Percentiles rank a stretch among this genome's conserved stretches.
Conservation (phyloP, 1,284 basidiomycete genomes). For the Fistulinella staudtii region DNA sequence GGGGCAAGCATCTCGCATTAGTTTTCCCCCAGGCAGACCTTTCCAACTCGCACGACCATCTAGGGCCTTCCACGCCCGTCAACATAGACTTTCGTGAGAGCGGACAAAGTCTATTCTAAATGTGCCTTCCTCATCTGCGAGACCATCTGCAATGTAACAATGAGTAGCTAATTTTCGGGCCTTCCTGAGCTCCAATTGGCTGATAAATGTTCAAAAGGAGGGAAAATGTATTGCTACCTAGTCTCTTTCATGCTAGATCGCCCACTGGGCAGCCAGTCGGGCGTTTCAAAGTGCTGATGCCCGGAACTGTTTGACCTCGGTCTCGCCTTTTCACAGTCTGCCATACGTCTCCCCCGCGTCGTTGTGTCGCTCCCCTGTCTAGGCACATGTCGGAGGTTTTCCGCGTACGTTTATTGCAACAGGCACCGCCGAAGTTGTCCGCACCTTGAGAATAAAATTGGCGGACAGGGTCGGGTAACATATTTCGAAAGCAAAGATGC, state of each 20-base stretch:
- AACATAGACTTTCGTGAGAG: constrained; percentile 9
- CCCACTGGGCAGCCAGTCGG: no score
- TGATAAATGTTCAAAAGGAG: no score
- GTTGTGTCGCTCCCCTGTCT: constrained; percentile 1
- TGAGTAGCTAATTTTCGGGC: no score
- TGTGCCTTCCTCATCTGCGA: constrained; percentile 17
- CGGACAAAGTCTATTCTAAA: constrained; percentile 7
- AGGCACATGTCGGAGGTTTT: constrained; percentile 30
- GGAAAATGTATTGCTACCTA: no score
- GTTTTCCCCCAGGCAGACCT: constrained; percentile 47
- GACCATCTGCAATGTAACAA: no score
- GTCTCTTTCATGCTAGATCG: no score
- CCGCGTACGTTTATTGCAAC: constrained; percentile 35
- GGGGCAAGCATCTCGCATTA: constrained; percentile 38
- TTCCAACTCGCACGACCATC: constrained; percentile 22
- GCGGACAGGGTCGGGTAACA: constrained; percentile 38
- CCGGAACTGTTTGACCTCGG: constrained; percentile 16
- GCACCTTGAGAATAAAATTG: constrained; percentile 37
- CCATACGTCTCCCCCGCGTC: constrained; percentile 19
- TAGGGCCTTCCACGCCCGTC: constrained; percentile 24
- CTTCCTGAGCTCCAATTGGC: no score
- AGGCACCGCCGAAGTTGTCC: constrained; percentile 33
- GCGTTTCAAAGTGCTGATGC: no score
- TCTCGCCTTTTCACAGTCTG: constrained; percentile 8
- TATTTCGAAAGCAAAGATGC: constrained; percentile 50